phyloP scores from a whole-genome alignment of 345 rosid genomes.

The Capsella bursapastoris region DNA sequence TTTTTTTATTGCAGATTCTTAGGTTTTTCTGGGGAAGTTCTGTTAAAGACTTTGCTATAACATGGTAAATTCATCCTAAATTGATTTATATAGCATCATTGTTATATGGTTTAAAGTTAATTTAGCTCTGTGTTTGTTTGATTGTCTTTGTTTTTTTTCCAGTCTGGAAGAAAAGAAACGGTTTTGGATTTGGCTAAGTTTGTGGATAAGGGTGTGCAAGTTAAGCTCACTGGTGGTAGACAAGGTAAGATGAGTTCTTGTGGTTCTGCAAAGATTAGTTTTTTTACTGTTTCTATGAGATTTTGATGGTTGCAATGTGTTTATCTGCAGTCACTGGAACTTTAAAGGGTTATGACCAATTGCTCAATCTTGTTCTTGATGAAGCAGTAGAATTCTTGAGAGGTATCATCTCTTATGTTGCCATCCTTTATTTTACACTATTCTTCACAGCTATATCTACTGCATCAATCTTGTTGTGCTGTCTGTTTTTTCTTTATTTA shows the following conservation, averaged over 20 bases:
- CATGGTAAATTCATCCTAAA: constrained; percentile 29
- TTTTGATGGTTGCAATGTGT: constrained; percentile 9
- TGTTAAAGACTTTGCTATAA: not conserved
- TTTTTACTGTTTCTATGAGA: not conserved
- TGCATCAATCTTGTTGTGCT: not conserved
- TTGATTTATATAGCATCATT: not conserved
- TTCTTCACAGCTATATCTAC: not conserved
- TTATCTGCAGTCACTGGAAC: constrained; percentile 86
- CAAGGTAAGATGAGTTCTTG: constrained; percentile 59
- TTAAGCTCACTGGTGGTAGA: constrained; percentile 95
- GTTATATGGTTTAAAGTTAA: not conserved
- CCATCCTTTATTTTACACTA: not conserved
- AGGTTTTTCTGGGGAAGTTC: not conserved
- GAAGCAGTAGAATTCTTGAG: constrained; percentile 83
- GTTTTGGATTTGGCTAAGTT: constrained; percentile 96
- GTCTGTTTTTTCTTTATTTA: not conserved
- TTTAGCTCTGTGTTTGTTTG: constrained; percentile 4
- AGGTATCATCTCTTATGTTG: constrained; percentile 54
- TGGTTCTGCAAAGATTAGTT: not conserved
- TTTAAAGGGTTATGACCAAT: constrained; percentile 91
- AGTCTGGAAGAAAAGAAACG: constrained; percentile 97
- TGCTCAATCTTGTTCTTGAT: constrained; percentile 93
- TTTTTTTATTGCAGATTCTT: constrained; percentile 2
- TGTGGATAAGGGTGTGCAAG: constrained; percentile 98
- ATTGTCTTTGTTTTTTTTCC: constrained; percentile 22